Evolutionary conservation across 345 rosid genomes (phyloP), one percentile per base, ranked within the genome.

Genomic region (Reutealis trisperma): DNA sequence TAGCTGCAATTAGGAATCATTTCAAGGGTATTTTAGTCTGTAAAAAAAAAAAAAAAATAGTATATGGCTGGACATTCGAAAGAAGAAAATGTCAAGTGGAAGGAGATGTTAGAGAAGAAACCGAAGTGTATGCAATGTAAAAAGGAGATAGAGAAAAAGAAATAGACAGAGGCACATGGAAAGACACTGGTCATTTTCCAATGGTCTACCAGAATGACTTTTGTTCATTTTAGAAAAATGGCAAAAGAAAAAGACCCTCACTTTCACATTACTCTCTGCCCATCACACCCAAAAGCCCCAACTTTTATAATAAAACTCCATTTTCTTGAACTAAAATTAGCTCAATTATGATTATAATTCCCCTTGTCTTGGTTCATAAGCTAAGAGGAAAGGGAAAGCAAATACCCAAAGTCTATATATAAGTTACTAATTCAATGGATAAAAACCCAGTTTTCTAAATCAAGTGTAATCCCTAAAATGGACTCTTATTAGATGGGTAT

Each of bases 1-100:
- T 5, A 94, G 82, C 98, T 94, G 93, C 70, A 80, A 72, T 55
- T 60, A 70, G 9, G 75, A 45, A 57, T 13, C 44, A 70, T 18
- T 13, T 22, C 16, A 74, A 54, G 49, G 64, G 78, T 42, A 76
- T 65, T 74, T 76, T 34, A 66, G 75, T 68, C 63, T 1, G 14
- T 1, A 34, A 21, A n/a, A 22, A 1, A 37, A 8, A 16, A 25
- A 34, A 21, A n/a, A 22, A 1, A 37, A 8, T 12, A 25, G 4
- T 12, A 19, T 7, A 18, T 16, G 60, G 25, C 18, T 13, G 11
- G 0, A 41, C 59, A 63, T 32, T 78, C 68, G 21, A 75, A 86
- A 74, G 70, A 70, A 54, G 71, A 84, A 86, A 85, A 85, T 73
- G 62, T 73, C 51, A 73, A 67, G 80, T 52, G 74, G 72, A 73